Evolutionary conservation across 176 grass and related monocot species (phyloP), one percentile per base, ranked within the genome.

Genomic region (Olyra latifolia): DNA sequence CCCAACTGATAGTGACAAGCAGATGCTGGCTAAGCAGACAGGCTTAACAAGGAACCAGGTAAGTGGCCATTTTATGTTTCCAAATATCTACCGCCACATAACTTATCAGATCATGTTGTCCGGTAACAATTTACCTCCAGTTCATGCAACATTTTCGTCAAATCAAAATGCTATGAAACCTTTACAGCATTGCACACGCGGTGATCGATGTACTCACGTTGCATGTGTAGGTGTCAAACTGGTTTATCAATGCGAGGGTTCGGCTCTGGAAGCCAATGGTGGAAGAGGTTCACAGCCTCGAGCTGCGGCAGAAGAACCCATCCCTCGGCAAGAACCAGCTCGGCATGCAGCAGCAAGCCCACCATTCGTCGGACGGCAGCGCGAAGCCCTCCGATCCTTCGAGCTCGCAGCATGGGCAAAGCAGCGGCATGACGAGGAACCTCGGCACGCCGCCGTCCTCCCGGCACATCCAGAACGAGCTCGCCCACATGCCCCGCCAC

Each of bases 201-300:
- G 5, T 27, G 2, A 17, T 72, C 76, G 35, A 69, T 27, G 43
- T 78, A 5, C 16, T 29, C 5, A 79, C 69, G 64, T 69, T 74
- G 4, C 10, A 25, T 23, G 68, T 20, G 3, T 53, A 99, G 97
- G 97, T 99, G 25, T 99, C 97, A 13, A 99, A 99, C 70, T 99
- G 97, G 97, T 99, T 99, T 54, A 99, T 99, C 72, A 99, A 99
- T 20, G 97, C 97, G 39, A 93, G 97, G 86, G 97, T 99, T 62
- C 81, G 97, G 17, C 91, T 99, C 9, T 99, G 97, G 97, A 99
- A 99, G 82, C 97, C 97, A 6, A 99, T 99, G 97, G 93, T 99
- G 14, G 97, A 99, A 83, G 97, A 99, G 75, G 90, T 99, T 35
- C 97, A 99, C 73, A 86, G 88, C 64, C 91, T 99, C 0, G 97